Evolutionary conservation across 2,329 filamentous ascomycete genomes (phyloP), one percentile per base, ranked within the genome.

Genomic region (Shiraia sp.): DNA sequence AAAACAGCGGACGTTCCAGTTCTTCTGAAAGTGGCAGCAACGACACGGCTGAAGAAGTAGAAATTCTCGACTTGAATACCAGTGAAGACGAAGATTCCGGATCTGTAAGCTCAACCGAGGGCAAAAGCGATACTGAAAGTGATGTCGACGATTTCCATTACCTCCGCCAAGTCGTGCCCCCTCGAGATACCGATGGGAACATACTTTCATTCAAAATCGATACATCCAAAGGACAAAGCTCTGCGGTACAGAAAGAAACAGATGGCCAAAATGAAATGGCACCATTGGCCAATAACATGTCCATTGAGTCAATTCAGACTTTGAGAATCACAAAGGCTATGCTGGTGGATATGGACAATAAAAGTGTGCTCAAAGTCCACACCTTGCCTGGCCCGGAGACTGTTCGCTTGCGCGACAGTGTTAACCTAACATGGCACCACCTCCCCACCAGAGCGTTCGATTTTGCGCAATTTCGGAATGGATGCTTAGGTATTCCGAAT

Each of bases 341-440:
- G 7, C 35, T 48, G 24, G 31, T 36, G 5, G 44, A 50, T 10
- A n/a, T 29, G 16, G 51, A 63, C 3, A 41, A 36, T 31, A 41
- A 47, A 27, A 61, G 42, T 8, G 42, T 32, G 9, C 32, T 68
- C 10, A 45, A 61, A 23, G 27, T 68, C 0, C 30, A 59, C 38
- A 47, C 41, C 1, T 29, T 66, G 25, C 43, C 51, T 6, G 57
- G 55, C 2, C 62, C 63, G 1, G 52, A 58, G 32, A 59, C 45
- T 19, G 6, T 32, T 27, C 31, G 32, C 1, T 38, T 46, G 1
- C 30, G 40, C 10, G 24, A 22, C 4, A 48, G 38, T 19, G 38
- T 57, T 3, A 30, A 27, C n/a, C 41, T 58, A 2, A 51, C 55
- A 6, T 68, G 63, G 65, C 48, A 54, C 36, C 63, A 67, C 33